Base-by-base conservation (phyloP, 176 grass and related monocot genomes). In the Oryza meyeriana region DNA sequence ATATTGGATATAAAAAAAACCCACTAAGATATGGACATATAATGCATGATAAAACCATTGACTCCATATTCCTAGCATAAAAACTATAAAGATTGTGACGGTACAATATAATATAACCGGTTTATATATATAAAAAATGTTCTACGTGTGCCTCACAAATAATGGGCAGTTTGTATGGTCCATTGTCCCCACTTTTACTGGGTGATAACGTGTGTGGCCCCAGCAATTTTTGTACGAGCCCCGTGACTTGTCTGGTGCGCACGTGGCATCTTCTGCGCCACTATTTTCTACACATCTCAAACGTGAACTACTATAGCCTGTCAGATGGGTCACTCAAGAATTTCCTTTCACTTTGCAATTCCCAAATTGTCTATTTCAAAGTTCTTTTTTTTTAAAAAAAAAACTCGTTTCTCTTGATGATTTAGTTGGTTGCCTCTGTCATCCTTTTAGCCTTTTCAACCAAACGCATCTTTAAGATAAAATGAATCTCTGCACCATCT, bases 201-300 rank as follows among this genome's bases (percentile, higher is more conserved):
- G 79, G 73, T 62, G 61, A 61, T 58, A 78, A 74, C 67, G n/a
- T 83, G 74, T 45, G 61, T 90, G 83, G 79, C 6, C 73, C 87
- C 61, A 48, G 30, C 22, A 47, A 83, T 78, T 61, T 83, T 10
- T 74, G 79, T 79, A 78, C 61, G 24, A 27, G 61, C 61, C 66
- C 48, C 73, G 61, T 74, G 76, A 64, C 52, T 76, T 81, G 82
- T 89, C 72, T 81, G 77, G 40, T 64, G 71, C 42, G 70, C 77
- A 85, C 87, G 87, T 85, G 82, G 87, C 87, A 22, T 8, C 3
- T 64, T 64, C 64, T 41, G 18, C 17, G 77, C 82, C 87, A 66
- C 84, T 74, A 74, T 32, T 71, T 77, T 13, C 66, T 33, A 11
- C 48, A 8, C 45, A 73, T 47, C 83, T 39, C 9, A 40, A 69